Evolutionary conservation across 345 rosid species (phyloP).

Genomic region (Excoecaria agallocha): DNA sequence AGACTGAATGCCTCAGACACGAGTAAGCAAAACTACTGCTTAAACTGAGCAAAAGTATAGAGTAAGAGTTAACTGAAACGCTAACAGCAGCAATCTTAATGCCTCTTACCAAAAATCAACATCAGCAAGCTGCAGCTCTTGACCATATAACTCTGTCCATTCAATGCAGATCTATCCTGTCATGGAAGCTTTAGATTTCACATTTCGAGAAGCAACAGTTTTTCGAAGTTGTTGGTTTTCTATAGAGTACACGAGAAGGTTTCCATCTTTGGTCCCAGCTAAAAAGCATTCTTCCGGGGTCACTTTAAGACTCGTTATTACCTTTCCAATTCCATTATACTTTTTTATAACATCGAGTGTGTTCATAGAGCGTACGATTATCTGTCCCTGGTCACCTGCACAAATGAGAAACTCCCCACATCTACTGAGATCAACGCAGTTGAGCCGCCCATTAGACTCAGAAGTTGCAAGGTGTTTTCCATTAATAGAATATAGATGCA

Average conservation of each 20-base stretch:
- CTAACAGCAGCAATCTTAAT: conserved; percentile 1
- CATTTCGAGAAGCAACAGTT: conserved; percentile 40
- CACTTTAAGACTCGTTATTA: conserved; percentile 70
- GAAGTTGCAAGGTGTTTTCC: conserved; percentile 88
- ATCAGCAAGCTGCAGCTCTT: conserved; percentile 10
- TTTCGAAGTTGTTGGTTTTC: conserved; percentile 75
- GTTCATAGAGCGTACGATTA: conserved; percentile 88
- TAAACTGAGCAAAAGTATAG: neutral
- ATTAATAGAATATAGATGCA: conserved; percentile 83
- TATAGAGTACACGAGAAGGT: conserved; percentile 83
- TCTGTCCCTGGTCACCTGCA: conserved; percentile 95
- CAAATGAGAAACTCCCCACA: conserved; percentile 92
- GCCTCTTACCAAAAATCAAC: conserved; percentile 29
- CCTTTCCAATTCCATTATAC: conserved; percentile 76
- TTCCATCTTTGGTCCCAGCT: conserved; percentile 95
- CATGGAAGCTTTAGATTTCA: conserved; percentile 46
- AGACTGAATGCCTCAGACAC: neutral
- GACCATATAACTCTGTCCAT: conserved; percentile 13
- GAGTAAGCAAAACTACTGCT: conserved; percentile 2
- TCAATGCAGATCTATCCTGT: conserved; percentile 32
- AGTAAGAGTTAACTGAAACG: neutral
- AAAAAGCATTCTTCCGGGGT: conserved; percentile 91
- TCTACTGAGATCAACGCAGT: conserved; percentile 77
- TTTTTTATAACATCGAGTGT: conserved; percentile 72
- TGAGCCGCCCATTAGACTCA: conserved; percentile 90